A percentile compares a stretch with the other conserved stretches of the same genome.
Conservation (phyloP, 169 alveolate genomes). For the Plasmodium vinckei region DNA sequence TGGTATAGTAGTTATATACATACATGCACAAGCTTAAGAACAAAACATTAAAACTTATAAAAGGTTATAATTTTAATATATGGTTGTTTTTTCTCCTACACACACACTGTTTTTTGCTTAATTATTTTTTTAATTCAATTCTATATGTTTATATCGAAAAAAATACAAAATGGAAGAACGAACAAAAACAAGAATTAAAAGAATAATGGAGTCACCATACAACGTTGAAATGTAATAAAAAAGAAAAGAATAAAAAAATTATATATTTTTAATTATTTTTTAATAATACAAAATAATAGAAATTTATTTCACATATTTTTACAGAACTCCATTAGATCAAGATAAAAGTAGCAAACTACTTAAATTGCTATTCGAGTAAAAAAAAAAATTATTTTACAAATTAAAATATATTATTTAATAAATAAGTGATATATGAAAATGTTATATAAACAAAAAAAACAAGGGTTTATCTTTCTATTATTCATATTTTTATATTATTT, state of each 20-base stretch:
- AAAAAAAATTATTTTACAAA: conserved; percentile 1
- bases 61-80: no score
- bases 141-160: neutral
- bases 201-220: conserved; percentile 61
- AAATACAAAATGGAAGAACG: conserved; percentile 32
- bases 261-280: neutral
- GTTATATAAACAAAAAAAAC: neutral
- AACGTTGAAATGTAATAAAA: conserved; percentile 24
- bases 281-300: neutral
- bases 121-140: neutral
- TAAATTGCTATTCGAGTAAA: conserved; percentile 35
- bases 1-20: no score
- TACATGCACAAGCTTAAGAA: no score
- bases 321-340: conserved; percentile 28
- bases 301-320: neutral
- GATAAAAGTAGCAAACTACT: conserved; percentile 31
- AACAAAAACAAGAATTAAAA: conserved; percentile 22
- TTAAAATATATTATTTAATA: neutral
- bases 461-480: neutral
- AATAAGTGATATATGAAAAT: neutral
- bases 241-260: neutral
- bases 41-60: no score
- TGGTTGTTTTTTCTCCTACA: no score
- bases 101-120: neutral
- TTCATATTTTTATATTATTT: neutral